phyloP scores from a whole-genome alignment of 768 basidiomycete genomes.

The Collybia mongolica region DNA sequence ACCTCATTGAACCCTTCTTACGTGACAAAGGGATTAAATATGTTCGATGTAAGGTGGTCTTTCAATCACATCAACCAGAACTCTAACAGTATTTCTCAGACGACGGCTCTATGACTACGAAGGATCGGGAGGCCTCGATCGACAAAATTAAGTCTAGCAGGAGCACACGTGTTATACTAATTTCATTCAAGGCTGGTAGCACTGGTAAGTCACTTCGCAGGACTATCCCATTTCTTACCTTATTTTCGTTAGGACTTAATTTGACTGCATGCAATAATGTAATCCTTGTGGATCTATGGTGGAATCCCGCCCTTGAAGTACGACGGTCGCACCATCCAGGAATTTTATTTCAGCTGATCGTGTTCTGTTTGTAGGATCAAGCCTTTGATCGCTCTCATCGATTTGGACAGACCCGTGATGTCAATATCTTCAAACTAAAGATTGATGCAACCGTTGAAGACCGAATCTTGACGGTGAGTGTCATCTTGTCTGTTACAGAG shows the following conservation, averaged over 20 bases:
- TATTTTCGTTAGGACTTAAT: conserved; percentile 63
- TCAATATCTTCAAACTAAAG: conserved; percentile 88
- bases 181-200: conserved; percentile 95
- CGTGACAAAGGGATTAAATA: conserved; percentile 62
- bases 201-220: conserved; percentile 55
- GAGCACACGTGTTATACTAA: conserved; percentile 74
- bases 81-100: conserved; percentile 45
- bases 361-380: conserved; percentile 59
- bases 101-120: conserved; percentile 83
- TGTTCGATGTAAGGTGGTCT: conserved; percentile 73
- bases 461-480: conserved; percentile 68
- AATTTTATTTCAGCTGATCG: neutral
- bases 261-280: conserved; percentile 93
- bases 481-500: neutral
- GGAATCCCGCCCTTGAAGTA: conserved; percentile 88
- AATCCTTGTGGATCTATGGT: conserved; percentile 92
- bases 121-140: conserved; percentile 74
- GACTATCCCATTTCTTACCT: conserved; percentile 5
- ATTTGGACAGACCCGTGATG: conserved; percentile 83
- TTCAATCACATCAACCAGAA: neutral
- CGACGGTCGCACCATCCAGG: conserved; percentile 21
- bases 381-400: conserved; percentile 92
- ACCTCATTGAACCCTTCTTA: conserved; percentile 86
- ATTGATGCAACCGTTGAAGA: conserved; percentile 87
- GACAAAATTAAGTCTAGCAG: conserved; percentile 65